Evolutionary conservation across 352 stramenopile genomes (phyloP).

Genomic region (Thalassiosira hispida): DNA sequence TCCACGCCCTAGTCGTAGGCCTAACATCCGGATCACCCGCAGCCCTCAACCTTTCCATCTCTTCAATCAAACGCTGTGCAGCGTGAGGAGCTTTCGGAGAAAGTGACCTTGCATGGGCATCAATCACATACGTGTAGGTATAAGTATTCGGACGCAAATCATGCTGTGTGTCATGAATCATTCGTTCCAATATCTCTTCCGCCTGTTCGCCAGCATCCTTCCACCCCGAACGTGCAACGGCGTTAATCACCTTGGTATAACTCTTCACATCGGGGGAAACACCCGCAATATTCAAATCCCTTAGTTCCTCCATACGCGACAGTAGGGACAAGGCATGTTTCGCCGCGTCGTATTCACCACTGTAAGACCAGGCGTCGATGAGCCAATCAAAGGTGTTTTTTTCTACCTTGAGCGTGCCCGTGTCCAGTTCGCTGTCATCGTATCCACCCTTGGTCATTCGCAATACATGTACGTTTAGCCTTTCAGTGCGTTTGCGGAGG

Average conservation of each 20-base stretch:
- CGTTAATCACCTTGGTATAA: constrained; percentile 54
- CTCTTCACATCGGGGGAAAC: constrained; percentile 39
- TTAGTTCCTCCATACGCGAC: constrained; percentile 68
- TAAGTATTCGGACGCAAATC: constrained; percentile 59
- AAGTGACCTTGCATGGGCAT: constrained; percentile 61
- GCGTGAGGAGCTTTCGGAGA: constrained; percentile 32
- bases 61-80: constrained; percentile 56
- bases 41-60: constrained; percentile 63
- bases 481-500: constrained; percentile 63
- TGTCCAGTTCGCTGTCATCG: constrained; percentile 1
- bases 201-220: constrained; percentile 34
- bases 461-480: too few relatives aligned
- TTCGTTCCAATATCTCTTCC: constrained; percentile 63
- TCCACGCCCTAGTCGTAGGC: constrained; percentile 67
- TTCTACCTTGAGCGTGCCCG: constrained; percentile 59
- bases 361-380: constrained; percentile 75
- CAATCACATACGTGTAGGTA: constrained; percentile 75
- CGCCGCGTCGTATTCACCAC: constrained; percentile 53
- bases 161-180: constrained; percentile 38
- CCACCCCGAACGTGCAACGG: constrained; percentile 37
- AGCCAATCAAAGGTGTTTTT: constrained; percentile 75
- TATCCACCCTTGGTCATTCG: constrained; percentile 26
- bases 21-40: constrained; percentile 50
- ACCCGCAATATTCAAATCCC: constrained; percentile 22
- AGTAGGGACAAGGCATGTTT: constrained; percentile 62